These are phyloP conservation scores for Isatis tinctoria DNA, from an alignment of 345 rosid species.

Conservation along the genomic window DNA sequence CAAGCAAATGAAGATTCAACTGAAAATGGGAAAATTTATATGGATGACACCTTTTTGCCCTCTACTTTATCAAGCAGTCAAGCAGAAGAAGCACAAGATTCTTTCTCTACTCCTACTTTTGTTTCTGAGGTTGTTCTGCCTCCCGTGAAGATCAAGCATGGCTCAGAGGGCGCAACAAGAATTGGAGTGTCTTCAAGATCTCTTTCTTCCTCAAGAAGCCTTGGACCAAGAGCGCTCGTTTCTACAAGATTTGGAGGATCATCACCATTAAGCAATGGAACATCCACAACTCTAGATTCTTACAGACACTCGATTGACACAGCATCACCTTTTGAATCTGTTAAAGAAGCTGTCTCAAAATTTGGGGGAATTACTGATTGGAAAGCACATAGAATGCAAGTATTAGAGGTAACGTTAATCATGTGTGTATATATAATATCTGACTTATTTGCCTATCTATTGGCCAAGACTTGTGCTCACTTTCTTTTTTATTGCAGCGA, in stretches of 20 bases:
- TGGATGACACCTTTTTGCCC: slow-evolving; percentile 30
- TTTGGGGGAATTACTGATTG: slow-evolving; percentile 97
- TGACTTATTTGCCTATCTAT: neutral
- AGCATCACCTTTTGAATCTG: slow-evolving; percentile 85
- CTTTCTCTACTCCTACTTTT: neutral
- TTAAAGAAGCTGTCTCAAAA: slow-evolving; percentile 90
- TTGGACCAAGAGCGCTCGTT: slow-evolving; percentile 27
- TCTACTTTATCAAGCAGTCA: slow-evolving; percentile 14
- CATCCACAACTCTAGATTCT: slow-evolving; percentile 33
- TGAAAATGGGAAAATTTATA: slow-evolving; percentile 19
- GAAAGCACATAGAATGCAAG: slow-evolving; percentile 84
- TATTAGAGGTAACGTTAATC: slow-evolving; percentile 57
- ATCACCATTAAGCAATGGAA: slow-evolving; percentile 31
- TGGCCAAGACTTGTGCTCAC: slow-evolving; percentile 5
- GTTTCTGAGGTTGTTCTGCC: slow-evolving; percentile 36
- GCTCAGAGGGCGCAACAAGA: slow-evolving; percentile 23
- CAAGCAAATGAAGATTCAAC: neutral
- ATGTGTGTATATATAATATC: neutral
- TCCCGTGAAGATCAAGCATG: slow-evolving; percentile 29
- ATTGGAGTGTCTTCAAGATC: slow-evolving; percentile 24
- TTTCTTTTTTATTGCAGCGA: slow-evolving; percentile 37
- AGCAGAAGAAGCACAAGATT: slow-evolving; percentile 12
- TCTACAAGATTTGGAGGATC: slow-evolving; percentile 34
- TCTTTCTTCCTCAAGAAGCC: slow-evolving; percentile 21
- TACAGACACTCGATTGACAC: slow-evolving; percentile 71